Percentiles rank a stretch among this genome's conserved stretches.
These are phyloP conservation scores for Candida labiduridarum DNA, from an alignment of 1,139 yeast species.

Conservation along the genomic window DNA sequence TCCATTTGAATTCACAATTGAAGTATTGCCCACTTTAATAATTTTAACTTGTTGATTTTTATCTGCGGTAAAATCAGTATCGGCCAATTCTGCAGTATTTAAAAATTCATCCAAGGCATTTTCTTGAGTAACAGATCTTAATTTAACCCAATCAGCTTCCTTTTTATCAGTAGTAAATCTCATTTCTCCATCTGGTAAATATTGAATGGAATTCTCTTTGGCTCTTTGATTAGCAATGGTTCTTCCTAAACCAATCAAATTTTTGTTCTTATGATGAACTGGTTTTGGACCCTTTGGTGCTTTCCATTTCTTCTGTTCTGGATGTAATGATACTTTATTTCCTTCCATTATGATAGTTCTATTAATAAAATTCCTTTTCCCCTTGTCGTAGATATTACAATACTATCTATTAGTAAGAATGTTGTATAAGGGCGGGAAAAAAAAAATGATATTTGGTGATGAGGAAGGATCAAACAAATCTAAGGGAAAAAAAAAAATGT, in stretches of 20 bases:
- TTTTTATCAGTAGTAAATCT: slow-evolving; percentile 80
- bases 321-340: slow-evolving; percentile 49
- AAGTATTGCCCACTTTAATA: slow-evolving; percentile 70
- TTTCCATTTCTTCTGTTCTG: slow-evolving; percentile 53
- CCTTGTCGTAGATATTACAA: not conserved
- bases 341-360: slow-evolving; percentile 19
- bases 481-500: not conserved
- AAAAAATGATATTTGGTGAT: slow-evolving; percentile 3
- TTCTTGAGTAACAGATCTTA: slow-evolving; percentile 94
- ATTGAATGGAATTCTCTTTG: slow-evolving; percentile 67
- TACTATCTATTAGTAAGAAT: not conserved
- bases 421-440: not conserved
- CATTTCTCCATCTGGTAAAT: slow-evolving; percentile 83
- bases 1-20: slow-evolving; percentile 46
- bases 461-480: not conserved
- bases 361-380: not conserved
- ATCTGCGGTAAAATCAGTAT: slow-evolving; percentile 94
- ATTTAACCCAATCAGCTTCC: slow-evolving; percentile 86
- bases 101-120: slow-evolving; percentile 91
- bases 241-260: slow-evolving; percentile 83
- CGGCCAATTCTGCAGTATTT: slow-evolving; percentile 93
- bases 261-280: slow-evolving; percentile 78
- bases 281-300: slow-evolving; percentile 94
- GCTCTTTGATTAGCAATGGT: slow-evolving; percentile 76
- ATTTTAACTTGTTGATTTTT: slow-evolving; percentile 81